Percentiles rank a stretch among this genome's conserved stretches.
Evolutionary conservation across 306 rosid species (phyloP).

Genomic region (Citrullus colocynthis): DNA sequence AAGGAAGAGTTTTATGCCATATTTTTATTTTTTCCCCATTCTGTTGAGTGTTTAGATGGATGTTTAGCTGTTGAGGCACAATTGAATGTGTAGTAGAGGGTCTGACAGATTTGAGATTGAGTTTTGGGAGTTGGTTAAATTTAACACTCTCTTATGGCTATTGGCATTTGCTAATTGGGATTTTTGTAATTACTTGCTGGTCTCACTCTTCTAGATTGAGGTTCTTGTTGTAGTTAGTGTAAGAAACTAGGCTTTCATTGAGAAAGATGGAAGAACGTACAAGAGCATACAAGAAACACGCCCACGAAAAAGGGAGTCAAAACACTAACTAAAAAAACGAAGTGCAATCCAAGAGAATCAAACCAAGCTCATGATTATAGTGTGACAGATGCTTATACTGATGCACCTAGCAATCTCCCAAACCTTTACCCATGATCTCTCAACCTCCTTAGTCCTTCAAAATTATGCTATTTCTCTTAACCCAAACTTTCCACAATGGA

Average conservation of each 20-base stretch:
- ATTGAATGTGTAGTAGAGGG: not conserved
- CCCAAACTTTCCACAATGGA: not conserved
- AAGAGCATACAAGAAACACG: no score
- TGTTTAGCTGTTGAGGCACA: not conserved
- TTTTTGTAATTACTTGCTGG: no score
- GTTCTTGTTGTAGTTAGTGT: no score
- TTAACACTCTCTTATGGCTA: no score
- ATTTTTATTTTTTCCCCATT: not conserved
- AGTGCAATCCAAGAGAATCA: no score
- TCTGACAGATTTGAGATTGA: not conserved
- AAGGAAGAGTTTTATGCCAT: not conserved
- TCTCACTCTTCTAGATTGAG: no score
- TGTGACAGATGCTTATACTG: not conserved
- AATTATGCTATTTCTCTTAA: not conserved
- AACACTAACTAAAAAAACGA: no score
- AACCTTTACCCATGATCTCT: not conserved
- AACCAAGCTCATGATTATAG: not conserved
- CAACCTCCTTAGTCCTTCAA: not conserved
- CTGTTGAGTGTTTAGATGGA: not conserved
- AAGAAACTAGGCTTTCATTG: no score
- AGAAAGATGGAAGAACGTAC: no score
- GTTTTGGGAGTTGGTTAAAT: no score
- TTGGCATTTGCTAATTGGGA: no score
- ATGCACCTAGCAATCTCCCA: not conserved
- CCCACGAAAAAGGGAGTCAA: no score